A percentile compares a stretch with the other conserved stretches of the same genome.
These are phyloP conservation scores for Lodderomyces pseudojiufengensis DNA, from an alignment of 1,139 yeast species.

Conservation along the genomic window DNA sequence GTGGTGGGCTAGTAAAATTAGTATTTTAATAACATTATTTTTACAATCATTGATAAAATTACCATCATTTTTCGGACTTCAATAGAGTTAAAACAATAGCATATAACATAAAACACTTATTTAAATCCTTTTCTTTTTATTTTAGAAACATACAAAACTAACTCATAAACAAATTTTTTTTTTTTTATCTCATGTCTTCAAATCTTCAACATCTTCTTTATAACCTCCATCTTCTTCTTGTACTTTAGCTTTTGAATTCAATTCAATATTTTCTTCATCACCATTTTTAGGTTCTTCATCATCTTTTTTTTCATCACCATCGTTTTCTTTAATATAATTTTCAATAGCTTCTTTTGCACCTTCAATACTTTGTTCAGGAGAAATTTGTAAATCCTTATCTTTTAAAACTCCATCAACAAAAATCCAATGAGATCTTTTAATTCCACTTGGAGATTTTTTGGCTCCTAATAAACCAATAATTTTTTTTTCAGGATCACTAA, in stretches of 20 bases:
- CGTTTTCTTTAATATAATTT: slow-evolving; percentile 19
- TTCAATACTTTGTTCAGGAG: slow-evolving; percentile 73
- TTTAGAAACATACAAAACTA: too few relatives aligned
- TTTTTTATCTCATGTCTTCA: neutral
- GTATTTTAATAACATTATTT: slow-evolving; percentile 43
- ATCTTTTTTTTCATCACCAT: slow-evolving; percentile 4
- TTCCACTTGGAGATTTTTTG: slow-evolving; percentile 71
- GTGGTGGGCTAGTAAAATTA: slow-evolving; percentile 87
- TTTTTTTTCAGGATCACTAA: slow-evolving; percentile 71
- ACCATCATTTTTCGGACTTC: slow-evolving; percentile 4
- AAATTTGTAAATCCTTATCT: slow-evolving; percentile 60
- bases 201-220: neutral
- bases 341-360: slow-evolving; percentile 58
- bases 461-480: slow-evolving; percentile 80
- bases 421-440: slow-evolving; percentile 86
- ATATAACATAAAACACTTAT: too few relatives aligned
- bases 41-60: slow-evolving; percentile 27
- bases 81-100: too few relatives aligned
- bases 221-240: slow-evolving; percentile 5
- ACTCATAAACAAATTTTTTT: too few relatives aligned
- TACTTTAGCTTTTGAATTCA: slow-evolving; percentile 4
- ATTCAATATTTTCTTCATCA: slow-evolving; percentile 6
- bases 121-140: too few relatives aligned
- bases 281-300: slow-evolving; percentile 9
- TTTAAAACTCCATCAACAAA: slow-evolving; percentile 73